Evolutionary conservation across 441 rosid species (phyloP).

Genomic region (Populus hybrid): DNA sequence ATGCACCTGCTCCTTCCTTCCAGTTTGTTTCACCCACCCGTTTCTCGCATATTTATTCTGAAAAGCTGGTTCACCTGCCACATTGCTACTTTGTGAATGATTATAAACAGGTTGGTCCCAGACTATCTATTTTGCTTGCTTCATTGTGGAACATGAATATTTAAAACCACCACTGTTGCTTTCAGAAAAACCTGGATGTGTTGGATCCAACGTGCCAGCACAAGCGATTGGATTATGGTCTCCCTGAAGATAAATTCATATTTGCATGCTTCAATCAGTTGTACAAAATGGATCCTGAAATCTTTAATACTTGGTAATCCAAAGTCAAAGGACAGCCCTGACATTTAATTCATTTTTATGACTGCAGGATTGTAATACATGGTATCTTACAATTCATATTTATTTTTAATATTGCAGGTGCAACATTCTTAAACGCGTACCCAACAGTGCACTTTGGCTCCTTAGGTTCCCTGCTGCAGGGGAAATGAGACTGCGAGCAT

Average conservation of each 20-base stretch:
- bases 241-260: constrained; percentile 92
- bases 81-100: constrained; percentile 99
- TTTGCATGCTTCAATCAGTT: constrained; percentile 99
- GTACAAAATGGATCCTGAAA: constrained; percentile 99
- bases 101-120: constrained; percentile 74
- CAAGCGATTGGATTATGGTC: constrained; percentile 87
- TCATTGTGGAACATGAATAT: constrained; percentile 1
- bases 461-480: constrained; percentile 99
- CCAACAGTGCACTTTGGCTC: constrained; percentile 97
- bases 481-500: constrained; percentile 81
- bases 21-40: constrained; percentile 93
- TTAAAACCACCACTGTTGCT: constrained; percentile 7
- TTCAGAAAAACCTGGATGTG: constrained; percentile 90
- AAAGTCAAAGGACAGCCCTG: not conserved
- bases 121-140: not conserved
- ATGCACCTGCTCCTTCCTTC: constrained; percentile 23
- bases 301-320: constrained; percentile 78
- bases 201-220: constrained; percentile 73
- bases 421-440: constrained; percentile 93
- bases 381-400: not conserved
- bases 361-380: not conserved
- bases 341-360: not conserved
- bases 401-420: constrained; percentile 49
- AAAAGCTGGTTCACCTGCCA: constrained; percentile 95
- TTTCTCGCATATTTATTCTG: constrained; percentile 79